Percentiles rank a stretch among this genome's conserved stretches.
phyloP scores from a whole-genome alignment of 1,139 yeast genomes.

The Pichia inconspicua region DNA sequence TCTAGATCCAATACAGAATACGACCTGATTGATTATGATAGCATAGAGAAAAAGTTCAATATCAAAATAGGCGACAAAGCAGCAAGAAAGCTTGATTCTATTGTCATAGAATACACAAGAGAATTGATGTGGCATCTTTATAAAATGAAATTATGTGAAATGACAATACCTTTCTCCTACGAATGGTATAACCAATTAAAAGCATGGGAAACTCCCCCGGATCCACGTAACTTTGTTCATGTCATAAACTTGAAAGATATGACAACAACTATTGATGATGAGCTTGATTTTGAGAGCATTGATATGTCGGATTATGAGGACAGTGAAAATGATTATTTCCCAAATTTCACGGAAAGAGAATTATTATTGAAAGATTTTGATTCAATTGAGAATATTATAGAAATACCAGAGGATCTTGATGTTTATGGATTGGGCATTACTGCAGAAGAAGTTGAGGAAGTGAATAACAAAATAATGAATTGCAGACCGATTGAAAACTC shows the following conservation, averaged over 20 bases:
- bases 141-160: conserved; percentile 4
- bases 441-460: conserved; percentile 4
- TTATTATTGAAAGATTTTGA: neutral
- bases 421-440: conserved; percentile 5
- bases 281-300: conserved; percentile 7
- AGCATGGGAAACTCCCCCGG: neutral
- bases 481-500: neutral
- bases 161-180: conserved; percentile 1
- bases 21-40: neutral
- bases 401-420: conserved; percentile 3
- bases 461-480: neutral
- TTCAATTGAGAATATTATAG: neutral
- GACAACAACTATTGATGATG: neutral
- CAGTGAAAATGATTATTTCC: conserved; percentile 8
- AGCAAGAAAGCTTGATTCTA: neutral
- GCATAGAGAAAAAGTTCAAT: neutral
- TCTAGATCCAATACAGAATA: neutral
- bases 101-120: neutral
- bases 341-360: neutral
- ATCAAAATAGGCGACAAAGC: neutral
- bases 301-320: conserved; percentile 9
- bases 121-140: conserved; percentile 5
- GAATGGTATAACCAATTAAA: conserved; percentile 4
- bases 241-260: conserved; percentile 3
- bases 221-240: conserved; percentile 4